Conservation (phyloP, 208 protist species). For the Crithidia brevicula region DNA sequence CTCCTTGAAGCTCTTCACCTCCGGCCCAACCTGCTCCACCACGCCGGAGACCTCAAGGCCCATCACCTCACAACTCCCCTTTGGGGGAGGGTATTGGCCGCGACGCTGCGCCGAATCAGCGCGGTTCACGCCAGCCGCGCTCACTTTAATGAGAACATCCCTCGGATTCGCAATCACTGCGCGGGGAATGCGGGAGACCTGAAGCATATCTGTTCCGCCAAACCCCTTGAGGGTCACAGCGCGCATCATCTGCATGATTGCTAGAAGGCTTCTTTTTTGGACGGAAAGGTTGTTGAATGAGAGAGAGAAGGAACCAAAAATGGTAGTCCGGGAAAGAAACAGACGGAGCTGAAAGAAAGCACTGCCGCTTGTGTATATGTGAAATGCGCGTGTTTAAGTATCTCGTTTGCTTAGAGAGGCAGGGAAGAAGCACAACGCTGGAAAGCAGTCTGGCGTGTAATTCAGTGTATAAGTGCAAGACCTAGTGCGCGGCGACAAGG, state of each 20-base stretch:
- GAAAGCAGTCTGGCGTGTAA: neutral
- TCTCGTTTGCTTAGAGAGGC: too few relatives aligned
- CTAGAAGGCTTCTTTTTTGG: too few relatives aligned
- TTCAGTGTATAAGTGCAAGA: too few relatives aligned
- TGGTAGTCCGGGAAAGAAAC: neutral
- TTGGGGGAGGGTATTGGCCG: slow-evolving; percentile 90
- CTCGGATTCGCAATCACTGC: slow-evolving; percentile 33
- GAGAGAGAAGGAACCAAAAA: neutral
- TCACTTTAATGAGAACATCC: slow-evolving; percentile 88
- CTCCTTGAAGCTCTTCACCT: slow-evolving; percentile 71
- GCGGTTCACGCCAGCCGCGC: slow-evolving; percentile 89
- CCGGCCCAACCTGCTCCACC: slow-evolving; percentile 61
- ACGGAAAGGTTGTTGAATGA: too few relatives aligned
- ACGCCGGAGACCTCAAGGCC: slow-evolving; percentile 93
- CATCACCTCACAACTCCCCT: slow-evolving; percentile 75
- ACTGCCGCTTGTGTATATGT: too few relatives aligned
- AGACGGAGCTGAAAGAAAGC: too few relatives aligned
- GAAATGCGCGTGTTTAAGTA: too few relatives aligned
- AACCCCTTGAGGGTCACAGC: slow-evolving; percentile 82
- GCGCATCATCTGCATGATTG: slow-evolving; percentile 74
- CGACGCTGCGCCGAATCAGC: slow-evolving; percentile 82
- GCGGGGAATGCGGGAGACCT: slow-evolving; percentile 55
- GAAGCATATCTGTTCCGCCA: slow-evolving; percentile 62
- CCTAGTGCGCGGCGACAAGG: neutral
- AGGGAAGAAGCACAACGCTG: too few relatives aligned